These are phyloP conservation scores for Aspergillus tamarii DNA, from an alignment of 2,329 filamentous ascomycete genomes.

Conservation along the genomic window DNA sequence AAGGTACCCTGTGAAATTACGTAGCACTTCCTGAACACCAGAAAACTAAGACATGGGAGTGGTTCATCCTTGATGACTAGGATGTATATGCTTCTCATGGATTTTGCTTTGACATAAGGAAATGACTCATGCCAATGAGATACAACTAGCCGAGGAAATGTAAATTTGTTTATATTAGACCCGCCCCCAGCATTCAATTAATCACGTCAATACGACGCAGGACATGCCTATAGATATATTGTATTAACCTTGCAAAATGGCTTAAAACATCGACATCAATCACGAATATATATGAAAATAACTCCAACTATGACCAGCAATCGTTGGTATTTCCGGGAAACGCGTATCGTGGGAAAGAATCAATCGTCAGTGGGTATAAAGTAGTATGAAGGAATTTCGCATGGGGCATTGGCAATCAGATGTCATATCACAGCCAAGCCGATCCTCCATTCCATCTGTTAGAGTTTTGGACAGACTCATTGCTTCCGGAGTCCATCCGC, in stretches of 20 bases:
- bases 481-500: conserved; percentile 34
- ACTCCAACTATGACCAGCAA: conserved; percentile 7
- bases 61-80: not conserved
- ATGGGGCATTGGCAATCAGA: not conserved
- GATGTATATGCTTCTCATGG: not conserved
- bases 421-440: conserved; percentile 35
- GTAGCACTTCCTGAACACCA: not conserved
- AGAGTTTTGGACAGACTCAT: conserved; percentile 22
- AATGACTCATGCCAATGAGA: not conserved
- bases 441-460: conserved; percentile 33
- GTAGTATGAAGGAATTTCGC: not conserved
- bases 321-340: not conserved
- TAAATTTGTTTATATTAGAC: not conserved
- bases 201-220: no score
- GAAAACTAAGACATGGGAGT: no score
- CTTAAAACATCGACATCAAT: not conserved
- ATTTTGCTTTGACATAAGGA: not conserved
- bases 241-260: not conserved
- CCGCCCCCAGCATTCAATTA: not conserved
- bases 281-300: not conserved
- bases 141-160: not conserved
- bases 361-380: conserved; percentile 3
- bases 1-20: not conserved
- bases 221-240: not conserved
- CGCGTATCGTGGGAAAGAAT: not conserved